Evolutionary conservation across 176 grass and related monocot genomes (phyloP).

Genomic region (Chloris gayana): DNA sequence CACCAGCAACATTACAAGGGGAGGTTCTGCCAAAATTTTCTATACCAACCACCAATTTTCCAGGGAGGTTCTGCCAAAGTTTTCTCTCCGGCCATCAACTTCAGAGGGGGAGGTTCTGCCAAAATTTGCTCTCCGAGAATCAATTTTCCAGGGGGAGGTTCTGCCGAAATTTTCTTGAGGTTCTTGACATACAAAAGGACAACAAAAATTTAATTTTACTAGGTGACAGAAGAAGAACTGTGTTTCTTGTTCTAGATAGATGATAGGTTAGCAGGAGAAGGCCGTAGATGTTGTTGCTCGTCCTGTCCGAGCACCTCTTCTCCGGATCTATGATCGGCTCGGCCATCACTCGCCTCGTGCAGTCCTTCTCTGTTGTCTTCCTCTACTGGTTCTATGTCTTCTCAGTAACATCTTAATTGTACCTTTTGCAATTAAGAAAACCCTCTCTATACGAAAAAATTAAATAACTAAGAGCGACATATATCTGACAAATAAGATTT

Average conservation of each 20-base stretch:
- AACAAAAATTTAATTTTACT: not conserved
- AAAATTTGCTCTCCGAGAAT: constrained; percentile 25
- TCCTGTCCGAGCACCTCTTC: constrained; percentile 58
- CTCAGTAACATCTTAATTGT: constrained; percentile 50
- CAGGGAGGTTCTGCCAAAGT: constrained; percentile 49
- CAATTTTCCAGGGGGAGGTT: not conserved
- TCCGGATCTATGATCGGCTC: constrained; percentile 84
- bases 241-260: constrained; percentile 53
- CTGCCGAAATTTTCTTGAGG: not conserved
- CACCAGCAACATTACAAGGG: constrained; percentile 5
- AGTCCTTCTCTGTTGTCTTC: constrained; percentile 98
- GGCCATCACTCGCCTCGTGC: constrained; percentile 69
- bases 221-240: constrained; percentile 28
- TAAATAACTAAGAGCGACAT: constrained; percentile 24
- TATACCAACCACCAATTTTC: not conserved
- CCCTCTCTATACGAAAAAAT: constrained; percentile 13
- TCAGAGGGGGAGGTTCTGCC: constrained; percentile 43
- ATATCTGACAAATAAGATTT: constrained; percentile 5
- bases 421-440: not conserved
- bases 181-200: not conserved
- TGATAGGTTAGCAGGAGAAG: constrained; percentile 39
- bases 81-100: not conserved
- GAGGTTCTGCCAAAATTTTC: constrained; percentile 52
- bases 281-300: constrained; percentile 70
- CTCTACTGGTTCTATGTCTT: constrained; percentile 99